phyloP scores from a whole-genome alignment of 169 alveolate species.

The Perkinsus marinus region DNA sequence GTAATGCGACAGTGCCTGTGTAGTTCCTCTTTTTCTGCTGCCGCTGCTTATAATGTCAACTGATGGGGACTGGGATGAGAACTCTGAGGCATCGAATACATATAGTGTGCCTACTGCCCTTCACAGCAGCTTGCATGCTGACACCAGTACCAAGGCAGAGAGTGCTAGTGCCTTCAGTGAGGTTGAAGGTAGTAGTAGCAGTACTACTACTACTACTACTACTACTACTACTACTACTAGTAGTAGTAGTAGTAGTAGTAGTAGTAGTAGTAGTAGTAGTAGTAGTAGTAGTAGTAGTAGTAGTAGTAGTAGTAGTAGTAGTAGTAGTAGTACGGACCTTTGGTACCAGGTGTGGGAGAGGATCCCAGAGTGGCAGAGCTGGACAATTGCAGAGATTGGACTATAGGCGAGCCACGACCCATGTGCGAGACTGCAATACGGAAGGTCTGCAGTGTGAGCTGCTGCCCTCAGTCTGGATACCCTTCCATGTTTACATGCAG shows the following conservation, averaged over 20 bases:
- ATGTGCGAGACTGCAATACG: neutral
- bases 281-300: too few relatives aligned
- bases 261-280: too few relatives aligned
- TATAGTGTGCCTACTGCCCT: neutral
- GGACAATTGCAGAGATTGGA: neutral
- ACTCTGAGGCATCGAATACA: neutral
- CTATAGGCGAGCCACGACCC: neutral
- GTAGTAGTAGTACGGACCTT: too few relatives aligned
- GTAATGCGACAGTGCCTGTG: too few relatives aligned
- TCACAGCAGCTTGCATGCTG: neutral
- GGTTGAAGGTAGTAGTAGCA: neutral
- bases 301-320: too few relatives aligned
- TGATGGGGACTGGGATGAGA: neutral
- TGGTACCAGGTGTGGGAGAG: neutral
- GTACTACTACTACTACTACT: neutral
- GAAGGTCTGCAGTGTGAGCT: neutral
- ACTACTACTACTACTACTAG: too few relatives aligned
- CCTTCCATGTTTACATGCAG: neutral
- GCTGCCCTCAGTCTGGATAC: too few relatives aligned
- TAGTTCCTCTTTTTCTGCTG: too few relatives aligned
- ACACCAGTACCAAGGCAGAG: neutral
- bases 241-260: too few relatives aligned
- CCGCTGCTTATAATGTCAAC: neutral
- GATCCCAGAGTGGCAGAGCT: neutral
- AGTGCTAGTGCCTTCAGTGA: neutral